Base-by-base conservation (phyloP, 1,284 basidiomycete genomes). In the Apiotrichum veenhuisii region DNA sequence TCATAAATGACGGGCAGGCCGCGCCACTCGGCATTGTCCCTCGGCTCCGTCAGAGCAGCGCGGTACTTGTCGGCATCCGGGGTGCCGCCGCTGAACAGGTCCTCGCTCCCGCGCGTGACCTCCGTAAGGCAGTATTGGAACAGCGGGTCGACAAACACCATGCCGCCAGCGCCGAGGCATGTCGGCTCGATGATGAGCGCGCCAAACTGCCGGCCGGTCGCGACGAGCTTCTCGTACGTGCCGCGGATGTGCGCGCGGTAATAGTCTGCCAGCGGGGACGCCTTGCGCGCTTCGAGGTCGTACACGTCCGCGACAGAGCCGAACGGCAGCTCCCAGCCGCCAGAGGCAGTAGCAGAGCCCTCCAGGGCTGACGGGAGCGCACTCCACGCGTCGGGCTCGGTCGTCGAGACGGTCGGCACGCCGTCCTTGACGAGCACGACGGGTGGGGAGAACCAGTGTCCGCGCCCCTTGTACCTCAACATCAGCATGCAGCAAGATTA, bases 61-160 rank as follows among this genome's bases (percentile, higher is more conserved):
- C 37, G 22, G 25, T 61, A 57, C n/a, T n/a, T 10, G 42, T 45
- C 4, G 3, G 22, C 1, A 17, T 14, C n/a, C 40, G 23, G 17
- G 43, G 26, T 1, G 57, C 22, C 14, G n/a, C 61, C 64, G 20
- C 69, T 69, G 65, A 82, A 83, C 14, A 82, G 65, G 54, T 78
- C 75, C 20, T 66, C 68, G 55, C 76, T 76, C 2, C 78, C 80
- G 34, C 95, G 85, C 8, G 91, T 88, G 3, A 85, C 82, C 65
- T 96, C 91, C 47, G 97, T 80, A 58, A 98, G 77, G 40, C 92
- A 79, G 22, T 89, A 84, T 73, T 98, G 95, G 82, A 95, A 98
- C 36, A 98, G 85, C 1, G 95, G 95, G 69, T 98, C 95, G 47
- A 98, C 92, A 71, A 97, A 98, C 40, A 94, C 81, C 95, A 98